Evolutionary conservation across 2,329 filamentous ascomycete species (phyloP).

Genomic region (Botrytis pseudocinerea): DNA sequence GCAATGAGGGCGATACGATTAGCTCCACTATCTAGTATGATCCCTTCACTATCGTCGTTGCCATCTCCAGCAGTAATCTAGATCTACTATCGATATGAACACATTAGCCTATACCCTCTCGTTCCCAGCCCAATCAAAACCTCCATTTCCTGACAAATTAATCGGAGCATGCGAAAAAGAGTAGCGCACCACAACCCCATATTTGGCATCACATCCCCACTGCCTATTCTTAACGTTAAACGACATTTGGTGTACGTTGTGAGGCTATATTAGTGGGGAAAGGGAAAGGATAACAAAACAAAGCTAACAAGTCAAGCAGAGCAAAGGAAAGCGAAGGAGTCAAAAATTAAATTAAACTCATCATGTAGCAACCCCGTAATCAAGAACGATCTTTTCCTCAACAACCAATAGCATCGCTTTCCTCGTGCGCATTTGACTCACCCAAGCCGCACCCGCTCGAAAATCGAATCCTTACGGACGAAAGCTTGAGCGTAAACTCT

Average conservation of each 20-base stretch:
- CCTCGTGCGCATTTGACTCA: background rate
- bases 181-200: background rate
- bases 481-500: background rate
- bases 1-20: background rate
- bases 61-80: background rate
- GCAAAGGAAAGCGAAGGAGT: background rate
- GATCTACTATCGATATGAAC: background rate
- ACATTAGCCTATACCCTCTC: background rate
- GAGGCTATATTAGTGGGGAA: conserved; percentile 3
- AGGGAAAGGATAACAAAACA: background rate
- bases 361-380: background rate
- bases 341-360: background rate
- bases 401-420: background rate
- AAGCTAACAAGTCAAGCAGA: background rate
- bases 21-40: background rate
- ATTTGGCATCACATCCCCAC: background rate
- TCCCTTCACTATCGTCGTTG: background rate
- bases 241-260: background rate
- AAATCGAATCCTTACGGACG: background rate
- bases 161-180: conserved; percentile 9
- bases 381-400: background rate
- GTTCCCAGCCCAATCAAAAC: conserved; percentile 16
- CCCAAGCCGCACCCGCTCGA: background rate
- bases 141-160: background rate
- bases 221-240: conserved; percentile 3